These are phyloP conservation scores for Lachnellula subtilissima DNA, from an alignment of 2,329 filamentous ascomycete genomes.

Conservation along the genomic window DNA sequence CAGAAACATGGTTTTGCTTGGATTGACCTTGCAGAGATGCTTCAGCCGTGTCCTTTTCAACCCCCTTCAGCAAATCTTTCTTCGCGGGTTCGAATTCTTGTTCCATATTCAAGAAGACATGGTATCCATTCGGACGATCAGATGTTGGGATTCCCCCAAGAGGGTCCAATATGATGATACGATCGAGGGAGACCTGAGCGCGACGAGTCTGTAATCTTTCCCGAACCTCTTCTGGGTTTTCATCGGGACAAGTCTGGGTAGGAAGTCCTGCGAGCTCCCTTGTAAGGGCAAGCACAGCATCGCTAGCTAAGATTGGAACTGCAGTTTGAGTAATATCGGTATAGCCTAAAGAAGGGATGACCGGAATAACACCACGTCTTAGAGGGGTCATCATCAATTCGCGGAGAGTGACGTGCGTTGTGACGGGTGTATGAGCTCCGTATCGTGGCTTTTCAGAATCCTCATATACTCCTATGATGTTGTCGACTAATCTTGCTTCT, in stretches of 20 bases:
- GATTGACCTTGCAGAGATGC: background rate
- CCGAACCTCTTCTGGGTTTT: slow-evolving; percentile 37
- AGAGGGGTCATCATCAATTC: slow-evolving; percentile 61
- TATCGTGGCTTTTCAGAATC: slow-evolving; percentile 3
- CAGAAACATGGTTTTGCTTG: slow-evolving; percentile 4
- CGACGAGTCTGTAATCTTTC: slow-evolving; percentile 37
- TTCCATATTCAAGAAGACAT: slow-evolving; percentile 89
- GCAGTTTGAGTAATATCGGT: slow-evolving; percentile 44
- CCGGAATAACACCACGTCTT: slow-evolving; percentile 62
- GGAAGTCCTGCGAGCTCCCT: slow-evolving; percentile 68
- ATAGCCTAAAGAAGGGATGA: slow-evolving; percentile 63
- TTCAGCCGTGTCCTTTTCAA: background rate
- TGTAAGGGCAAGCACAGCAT: slow-evolving; percentile 72
- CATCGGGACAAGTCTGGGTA: slow-evolving; percentile 30
- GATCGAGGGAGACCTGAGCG: slow-evolving; percentile 64
- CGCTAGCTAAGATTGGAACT: slow-evolving; percentile 48
- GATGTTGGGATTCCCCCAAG: slow-evolving; percentile 76
- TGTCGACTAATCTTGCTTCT: slow-evolving; percentile 64
- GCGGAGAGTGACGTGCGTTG: slow-evolving; percentile 37
- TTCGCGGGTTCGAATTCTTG: slow-evolving; percentile 75
- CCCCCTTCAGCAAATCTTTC: slow-evolving; percentile 46
- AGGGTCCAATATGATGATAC: slow-evolving; percentile 84
- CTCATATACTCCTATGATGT: slow-evolving; percentile 34
- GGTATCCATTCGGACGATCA: slow-evolving; percentile 55
- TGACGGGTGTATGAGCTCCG: slow-evolving; percentile 16